A percentile compares a stretch with the other conserved stretches of the same genome.
These are phyloP conservation scores for Calamus simplicifolius DNA, from an alignment of 176 grass and related monocot genomes.

Conservation along the genomic window DNA sequence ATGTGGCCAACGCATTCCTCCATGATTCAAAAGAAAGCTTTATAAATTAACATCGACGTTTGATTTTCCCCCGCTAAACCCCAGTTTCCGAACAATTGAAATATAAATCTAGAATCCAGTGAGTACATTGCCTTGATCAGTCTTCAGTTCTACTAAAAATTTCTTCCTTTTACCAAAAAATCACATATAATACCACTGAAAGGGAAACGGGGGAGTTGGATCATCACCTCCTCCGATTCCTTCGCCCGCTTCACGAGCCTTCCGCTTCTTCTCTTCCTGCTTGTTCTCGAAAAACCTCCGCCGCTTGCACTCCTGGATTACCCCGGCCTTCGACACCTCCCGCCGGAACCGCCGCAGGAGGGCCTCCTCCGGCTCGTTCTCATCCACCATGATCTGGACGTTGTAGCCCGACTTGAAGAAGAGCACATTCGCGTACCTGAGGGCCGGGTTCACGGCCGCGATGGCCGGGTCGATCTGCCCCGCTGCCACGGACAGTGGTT, in stretches of 20 bases:
- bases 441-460: conserved; percentile 1
- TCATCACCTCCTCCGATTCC: conserved; percentile 15
- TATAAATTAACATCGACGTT: too few relatives aligned
- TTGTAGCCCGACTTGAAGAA: conserved; percentile 42
- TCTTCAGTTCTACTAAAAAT: too few relatives aligned
- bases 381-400: conserved; percentile 84
- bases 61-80: too few relatives aligned
- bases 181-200: too few relatives aligned
- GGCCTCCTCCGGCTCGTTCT: conserved; percentile 63
- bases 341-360: conserved; percentile 69
- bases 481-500: neutral
- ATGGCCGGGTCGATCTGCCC: neutral
- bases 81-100: too few relatives aligned
- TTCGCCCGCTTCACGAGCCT: conserved; percentile 52
- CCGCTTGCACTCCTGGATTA: conserved; percentile 80
- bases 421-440: conserved; percentile 6
- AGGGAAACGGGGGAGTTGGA: neutral
- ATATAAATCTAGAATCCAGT: too few relatives aligned
- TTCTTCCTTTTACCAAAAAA: too few relatives aligned
- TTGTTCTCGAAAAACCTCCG: conserved; percentile 71
- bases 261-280: conserved; percentile 60
- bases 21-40: too few relatives aligned
- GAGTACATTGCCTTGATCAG: too few relatives aligned
- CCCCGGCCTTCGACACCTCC: conserved; percentile 67
- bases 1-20: too few relatives aligned